Evolutionary conservation across 345 rosid species (phyloP), one percentile per base, ranked within the genome.

Genomic region (Gossypium arboreum): DNA sequence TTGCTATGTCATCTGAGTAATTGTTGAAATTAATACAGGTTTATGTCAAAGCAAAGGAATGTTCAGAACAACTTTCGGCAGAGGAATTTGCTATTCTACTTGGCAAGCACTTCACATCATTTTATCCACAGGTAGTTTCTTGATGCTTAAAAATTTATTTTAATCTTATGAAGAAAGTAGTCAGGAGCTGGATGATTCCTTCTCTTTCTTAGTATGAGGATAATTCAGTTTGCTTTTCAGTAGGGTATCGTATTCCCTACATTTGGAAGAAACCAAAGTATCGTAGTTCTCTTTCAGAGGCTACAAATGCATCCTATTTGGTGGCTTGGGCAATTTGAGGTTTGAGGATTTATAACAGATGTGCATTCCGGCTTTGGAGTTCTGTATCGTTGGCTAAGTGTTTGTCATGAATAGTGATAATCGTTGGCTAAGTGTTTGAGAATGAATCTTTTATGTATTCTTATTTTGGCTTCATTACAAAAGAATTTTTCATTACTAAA

Each of bases 41-140:
- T 54, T 93, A 95, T 81, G 94, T 73, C 54, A 95, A 90, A 81
- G 98, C 98, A 24, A 88, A 95, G 83, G 94, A 93, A 83, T 87
- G 96, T 73, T 78, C 82, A 16, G 83, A 88, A 54, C 91, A 78
- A 68, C 77, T 93, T 75, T 88, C 99, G 2, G 92, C 83, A 11
- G 98, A 95, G 80, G 89, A 89, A 9, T 95, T 95, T 75, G 94
- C 99, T 1, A 83, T 95, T 73, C 73, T 88, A 77, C 81, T 93
- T 55, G 98, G 87, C n/a, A 88, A 83, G 72, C 99, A 95, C 73
- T 95, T 95, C 74, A 79, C 89, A 20, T 86, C 98, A 0, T 83
- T 50, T 77, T 95, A 95, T 77, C 87, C 78, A 57, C 93, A 90
- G 97, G 99, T 93, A 80, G 22, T 45, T 48, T 48, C 55, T 66